Conservation (phyloP, 805 yeast species). For the Candida ulmi region DNA sequence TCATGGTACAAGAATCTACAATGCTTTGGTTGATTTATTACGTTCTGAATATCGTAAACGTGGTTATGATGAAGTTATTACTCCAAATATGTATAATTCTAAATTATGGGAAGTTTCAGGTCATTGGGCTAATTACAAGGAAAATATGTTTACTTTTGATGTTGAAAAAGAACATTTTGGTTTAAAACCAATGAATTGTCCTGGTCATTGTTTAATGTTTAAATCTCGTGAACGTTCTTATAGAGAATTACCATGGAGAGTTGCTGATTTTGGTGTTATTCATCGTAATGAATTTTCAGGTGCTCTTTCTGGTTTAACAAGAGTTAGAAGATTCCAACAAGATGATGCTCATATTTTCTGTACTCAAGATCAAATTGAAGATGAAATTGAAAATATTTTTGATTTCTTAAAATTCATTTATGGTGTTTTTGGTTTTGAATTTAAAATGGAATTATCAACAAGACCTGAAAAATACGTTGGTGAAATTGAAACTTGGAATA, state of each 20-base stretch:
- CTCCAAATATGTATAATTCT: constrained; percentile 98
- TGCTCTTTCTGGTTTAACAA: constrained; percentile 89
- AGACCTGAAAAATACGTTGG: constrained; percentile 97
- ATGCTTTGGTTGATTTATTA: constrained; percentile 73
- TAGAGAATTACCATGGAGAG: constrained; percentile 97
- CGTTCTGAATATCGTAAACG: constrained; percentile 84
- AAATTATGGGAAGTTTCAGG: constrained; percentile 99
- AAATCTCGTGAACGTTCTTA: constrained; percentile 91
- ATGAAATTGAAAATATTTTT: constrained; percentile 77
- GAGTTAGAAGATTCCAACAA: constrained; percentile 98
- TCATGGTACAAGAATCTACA: constrained; percentile 97
- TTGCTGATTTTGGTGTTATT: constrained; percentile 95
- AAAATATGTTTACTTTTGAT: constrained; percentile 94
- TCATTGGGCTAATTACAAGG: constrained; percentile 97
- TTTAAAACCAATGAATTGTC: constrained; percentile 91
- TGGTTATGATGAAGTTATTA: constrained; percentile 97
- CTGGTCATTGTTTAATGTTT: constrained; percentile 91
- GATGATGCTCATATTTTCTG: constrained; percentile 99
- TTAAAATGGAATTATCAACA: constrained; percentile 94
- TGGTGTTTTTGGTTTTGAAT: constrained; percentile 90
- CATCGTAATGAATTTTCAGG: constrained; percentile 97
- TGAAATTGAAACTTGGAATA: constrained; percentile 89
- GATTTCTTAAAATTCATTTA: constrained; percentile 82
- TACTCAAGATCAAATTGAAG: constrained; percentile 82
- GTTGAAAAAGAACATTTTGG: constrained; percentile 96